Conservation (phyloP, 345 rosid species). For the Litchi chinensis region DNA sequence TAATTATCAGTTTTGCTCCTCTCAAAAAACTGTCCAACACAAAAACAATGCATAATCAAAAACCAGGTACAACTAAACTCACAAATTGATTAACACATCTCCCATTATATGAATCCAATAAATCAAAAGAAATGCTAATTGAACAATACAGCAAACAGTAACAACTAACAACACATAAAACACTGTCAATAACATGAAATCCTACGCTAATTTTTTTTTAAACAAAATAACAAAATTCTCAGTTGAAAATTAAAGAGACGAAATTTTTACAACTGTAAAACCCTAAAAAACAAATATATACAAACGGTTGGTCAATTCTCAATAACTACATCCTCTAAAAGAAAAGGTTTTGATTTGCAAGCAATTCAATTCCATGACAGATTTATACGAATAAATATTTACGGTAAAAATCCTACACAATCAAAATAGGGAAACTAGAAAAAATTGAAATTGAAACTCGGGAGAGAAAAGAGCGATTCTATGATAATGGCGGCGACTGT, state of each 20-base stretch:
- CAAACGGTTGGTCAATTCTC: not conserved
- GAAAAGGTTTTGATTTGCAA: not conserved
- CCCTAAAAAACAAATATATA: not conserved
- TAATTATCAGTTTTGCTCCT: slow-evolving; percentile 6
- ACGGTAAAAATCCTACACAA: not conserved
- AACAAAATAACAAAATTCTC: not conserved
- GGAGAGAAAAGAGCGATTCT: not conserved
- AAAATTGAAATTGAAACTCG: not conserved
- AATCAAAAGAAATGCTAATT: not conserved
- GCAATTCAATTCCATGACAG: not conserved
- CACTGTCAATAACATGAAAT: not conserved
- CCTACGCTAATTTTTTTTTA: not conserved
- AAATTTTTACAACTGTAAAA: slow-evolving; percentile 4
- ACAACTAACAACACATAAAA: no score
- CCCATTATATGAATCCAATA: not conserved
- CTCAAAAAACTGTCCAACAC: not conserved
- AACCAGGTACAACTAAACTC: not conserved
- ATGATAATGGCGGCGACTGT: not conserved
- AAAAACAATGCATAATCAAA: not conserved
- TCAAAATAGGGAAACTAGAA: not conserved
- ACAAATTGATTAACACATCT: not conserved
- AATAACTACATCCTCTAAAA: not conserved
- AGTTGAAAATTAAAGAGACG: no score
- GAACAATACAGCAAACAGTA: not conserved
- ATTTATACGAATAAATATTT: not conserved